Percentiles rank a stretch among this genome's conserved stretches.
Evolutionary conservation across 106 monocot species (phyloP).

Genomic region (Amphibolis antarctica): DNA sequence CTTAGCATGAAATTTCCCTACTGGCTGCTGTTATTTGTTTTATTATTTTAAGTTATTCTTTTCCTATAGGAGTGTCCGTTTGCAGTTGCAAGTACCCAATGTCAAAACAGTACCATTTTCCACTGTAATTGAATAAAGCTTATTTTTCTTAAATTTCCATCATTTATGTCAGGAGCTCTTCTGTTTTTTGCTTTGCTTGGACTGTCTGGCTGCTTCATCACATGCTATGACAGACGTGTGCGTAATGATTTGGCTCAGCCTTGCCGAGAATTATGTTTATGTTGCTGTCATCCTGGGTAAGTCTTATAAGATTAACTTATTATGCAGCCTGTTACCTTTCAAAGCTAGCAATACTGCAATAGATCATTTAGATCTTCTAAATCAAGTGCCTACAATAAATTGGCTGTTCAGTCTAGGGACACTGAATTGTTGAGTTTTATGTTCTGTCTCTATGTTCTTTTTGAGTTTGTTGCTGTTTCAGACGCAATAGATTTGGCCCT

Average conservation of each 20-base stretch:
- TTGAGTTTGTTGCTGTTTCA: too few species aligned
- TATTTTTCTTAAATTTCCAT: not conserved
- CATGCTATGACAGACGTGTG: conserved; percentile 78
- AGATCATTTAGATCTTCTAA: too few species aligned
- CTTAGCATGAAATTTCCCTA: not conserved
- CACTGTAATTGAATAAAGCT: not conserved
- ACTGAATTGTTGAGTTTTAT: too few species aligned
- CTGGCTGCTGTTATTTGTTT: not conserved
- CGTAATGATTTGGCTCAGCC: conserved; percentile 88
- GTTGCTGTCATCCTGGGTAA: conserved; percentile 94
- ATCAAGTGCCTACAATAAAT: too few species aligned
- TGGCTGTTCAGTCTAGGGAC: too few species aligned
- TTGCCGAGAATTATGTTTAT: conserved; percentile 77
- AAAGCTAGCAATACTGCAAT: too few species aligned
- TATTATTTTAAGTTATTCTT: not conserved
- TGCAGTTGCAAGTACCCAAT: too few species aligned
- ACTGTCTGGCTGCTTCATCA: conserved; percentile 86
- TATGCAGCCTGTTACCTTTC: not conserved
- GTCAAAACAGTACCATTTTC: too few species aligned
- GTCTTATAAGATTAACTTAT: not conserved
- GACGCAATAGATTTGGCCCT: too few species aligned
- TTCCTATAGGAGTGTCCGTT: too few species aligned
- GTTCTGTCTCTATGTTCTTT: too few species aligned
- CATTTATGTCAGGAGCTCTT: conserved; percentile 42
- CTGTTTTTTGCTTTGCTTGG: conserved; percentile 86